Evolutionary conservation across 208 protist genomes (phyloP), one percentile per base, ranked within the genome.

Genomic region (Blastocrithidia nonstop): DNA sequence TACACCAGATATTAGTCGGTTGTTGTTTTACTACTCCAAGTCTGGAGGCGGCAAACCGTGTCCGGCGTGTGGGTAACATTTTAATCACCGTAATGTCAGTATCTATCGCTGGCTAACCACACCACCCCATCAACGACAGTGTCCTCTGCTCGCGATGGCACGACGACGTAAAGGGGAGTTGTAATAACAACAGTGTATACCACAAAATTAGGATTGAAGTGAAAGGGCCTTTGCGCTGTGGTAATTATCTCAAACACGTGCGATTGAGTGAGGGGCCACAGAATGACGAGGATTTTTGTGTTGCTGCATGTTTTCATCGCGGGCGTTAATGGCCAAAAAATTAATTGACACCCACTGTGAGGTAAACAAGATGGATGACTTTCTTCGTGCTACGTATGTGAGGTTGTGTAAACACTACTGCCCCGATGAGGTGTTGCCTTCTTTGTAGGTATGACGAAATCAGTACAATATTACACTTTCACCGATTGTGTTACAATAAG

Each of bases 271-370:
- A 79, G 74, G 73, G 5, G 45, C 71, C 41, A 62, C 71, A 41
- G 83, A 93, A 69, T 93, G 83, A 79, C 78, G 83, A 20, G 72
- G 58, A 44, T 93, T 88, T 48, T 45, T 93, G 26, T 57, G 82
- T 11, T 93, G 83, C 65, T 85, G 71, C 58, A 69, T 93, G 32
- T 87, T 85, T 52, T 66, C 75, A 7, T 52, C 71, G 6, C 69
- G 65, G 2, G 67, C 83, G 2, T 17, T 88, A 44, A 70, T 76
- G 50, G 78, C 79, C 7, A 69, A 66, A 42, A 46, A 45, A 31
- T 61, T 87, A 15, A 4, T 93, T 28, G 66, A 93, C 31, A 40
- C 38, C 7, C 47, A 77, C 40, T 55, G 68, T 45, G 43, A 65
- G 32, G 16, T 43, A 5, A 49, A 38, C 5, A 45, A 27, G 27